Evolutionary conservation across 768 basidiomycete genomes (phyloP).

Genomic region (Calocera cornea): DNA sequence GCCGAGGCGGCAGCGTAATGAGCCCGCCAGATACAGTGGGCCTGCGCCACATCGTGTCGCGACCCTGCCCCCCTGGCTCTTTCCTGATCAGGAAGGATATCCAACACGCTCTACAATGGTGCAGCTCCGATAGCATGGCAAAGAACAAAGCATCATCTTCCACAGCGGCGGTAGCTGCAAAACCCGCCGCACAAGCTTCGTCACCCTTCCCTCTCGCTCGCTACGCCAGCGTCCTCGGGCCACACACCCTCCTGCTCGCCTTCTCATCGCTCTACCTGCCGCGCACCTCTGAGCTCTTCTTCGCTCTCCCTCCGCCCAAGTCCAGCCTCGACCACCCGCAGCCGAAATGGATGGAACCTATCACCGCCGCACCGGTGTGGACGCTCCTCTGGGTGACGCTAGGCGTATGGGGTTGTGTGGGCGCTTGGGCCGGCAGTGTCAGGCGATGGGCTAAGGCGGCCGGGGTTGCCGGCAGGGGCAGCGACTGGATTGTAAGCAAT

Average conservation of each 20-base stretch:
- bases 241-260: constrained; percentile 49
- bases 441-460: constrained; percentile 34
- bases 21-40: too few species aligned
- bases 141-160: neutral
- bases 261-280: constrained; percentile 63
- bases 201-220: constrained; percentile 36
- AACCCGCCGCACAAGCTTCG: neutral
- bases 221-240: constrained; percentile 54
- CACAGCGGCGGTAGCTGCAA: neutral
- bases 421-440: constrained; percentile 63
- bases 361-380: constrained; percentile 46
- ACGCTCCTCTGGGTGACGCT: constrained; percentile 45
- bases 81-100: neutral
- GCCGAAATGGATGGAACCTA: constrained; percentile 48
- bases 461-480: constrained; percentile 3
- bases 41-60: neutral
- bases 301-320: constrained; percentile 21
- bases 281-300: constrained; percentile 36
- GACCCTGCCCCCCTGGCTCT: neutral
- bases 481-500: neutral
- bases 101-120: neutral
- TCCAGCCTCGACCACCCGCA: constrained; percentile 35
- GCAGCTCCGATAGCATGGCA: neutral
- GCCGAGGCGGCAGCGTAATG: neutral
- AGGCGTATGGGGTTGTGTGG: constrained; percentile 43